Base-by-base conservation (phyloP, 495 filamentous ascomycete species). In the Neurospora tetrasperma region DNA sequence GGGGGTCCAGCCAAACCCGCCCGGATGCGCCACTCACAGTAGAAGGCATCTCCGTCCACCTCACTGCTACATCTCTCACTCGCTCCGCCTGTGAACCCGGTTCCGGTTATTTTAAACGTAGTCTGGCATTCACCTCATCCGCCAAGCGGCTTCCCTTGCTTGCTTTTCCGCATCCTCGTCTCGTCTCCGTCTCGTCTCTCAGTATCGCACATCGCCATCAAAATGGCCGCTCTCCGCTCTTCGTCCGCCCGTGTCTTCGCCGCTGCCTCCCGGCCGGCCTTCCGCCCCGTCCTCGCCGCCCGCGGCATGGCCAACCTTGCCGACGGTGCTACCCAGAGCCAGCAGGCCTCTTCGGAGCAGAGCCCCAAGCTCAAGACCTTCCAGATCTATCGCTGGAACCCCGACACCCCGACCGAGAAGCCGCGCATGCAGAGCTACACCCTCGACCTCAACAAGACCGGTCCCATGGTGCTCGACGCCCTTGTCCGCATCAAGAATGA, bases 401-500 rank as follows among this genome's bases (percentile, higher is more conserved):
- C 96, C 48, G 96, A 98, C 80, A 85, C 88, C 73, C 96, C 96
- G 40, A 87, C 88, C 80, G 88, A 91, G 85, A 99, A 99, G 89
- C 95, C 96, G 46, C 88, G 85, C 81, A 97, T 99, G 95, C 93
- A 98, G 87, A 88, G 85, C 74, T 99, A 98, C 84, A 90, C 92
- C 23, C 85, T 99, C 75, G 96, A 99, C 78, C 84, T 99, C 74
- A 98, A 98, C 85, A 97, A 97, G 90, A 99, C 96, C 68, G 96
- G 96, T 9, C 96, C 96, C 75, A 99, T 99, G 96, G 89, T 98
- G 81, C 85, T 99, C 76, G 96, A 99, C 82, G 96, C 96, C 70
- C 84, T 99, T 77, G 96, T 99, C 80, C 86, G 95, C 75, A 96
- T 99, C 85, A 99, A 99, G 93, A 99, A 99, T 84, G 96, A 99